Conservation (phyloP, 441 rosid genomes). For the Gossypium laxum region DNA sequence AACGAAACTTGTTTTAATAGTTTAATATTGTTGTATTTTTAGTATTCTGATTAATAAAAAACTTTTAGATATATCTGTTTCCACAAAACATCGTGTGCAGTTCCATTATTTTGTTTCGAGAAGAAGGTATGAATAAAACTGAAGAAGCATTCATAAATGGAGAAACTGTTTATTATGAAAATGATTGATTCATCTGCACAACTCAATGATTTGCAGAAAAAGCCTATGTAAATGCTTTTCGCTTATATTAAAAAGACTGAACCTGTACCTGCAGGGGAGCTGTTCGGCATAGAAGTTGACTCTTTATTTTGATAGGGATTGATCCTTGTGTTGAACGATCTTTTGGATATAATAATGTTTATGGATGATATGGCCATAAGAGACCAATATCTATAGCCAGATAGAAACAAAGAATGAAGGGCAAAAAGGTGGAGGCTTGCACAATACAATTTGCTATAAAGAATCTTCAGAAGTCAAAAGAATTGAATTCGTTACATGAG, state of each 20-base stretch:
- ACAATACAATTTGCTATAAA: not conserved
- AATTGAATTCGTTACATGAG: not conserved
- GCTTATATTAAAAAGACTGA: no score
- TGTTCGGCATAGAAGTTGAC: no score
- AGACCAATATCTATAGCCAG: no score
- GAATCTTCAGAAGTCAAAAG: constrained; percentile 7
- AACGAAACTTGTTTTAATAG: no score
- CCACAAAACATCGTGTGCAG: not conserved
- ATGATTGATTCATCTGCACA: no score
- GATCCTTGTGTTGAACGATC: no score
- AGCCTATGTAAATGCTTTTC: no score
- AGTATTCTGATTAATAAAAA: not conserved
- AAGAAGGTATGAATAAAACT: not conserved
- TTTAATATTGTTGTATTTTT: not conserved
- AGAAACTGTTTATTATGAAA: not conserved
- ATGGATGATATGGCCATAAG: no score
- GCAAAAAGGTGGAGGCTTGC: not conserved
- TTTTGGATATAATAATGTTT: no score
- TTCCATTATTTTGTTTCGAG: not conserved
- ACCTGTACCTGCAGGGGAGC: no score
- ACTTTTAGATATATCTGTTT: not conserved
- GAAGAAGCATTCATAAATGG: not conserved
- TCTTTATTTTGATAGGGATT: no score
- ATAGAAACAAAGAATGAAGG: not conserved
- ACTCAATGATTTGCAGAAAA: no score